Evolutionary conservation across 2,329 filamentous ascomycete genomes (phyloP).

Genomic region (Aspergillus brasiliensis): DNA sequence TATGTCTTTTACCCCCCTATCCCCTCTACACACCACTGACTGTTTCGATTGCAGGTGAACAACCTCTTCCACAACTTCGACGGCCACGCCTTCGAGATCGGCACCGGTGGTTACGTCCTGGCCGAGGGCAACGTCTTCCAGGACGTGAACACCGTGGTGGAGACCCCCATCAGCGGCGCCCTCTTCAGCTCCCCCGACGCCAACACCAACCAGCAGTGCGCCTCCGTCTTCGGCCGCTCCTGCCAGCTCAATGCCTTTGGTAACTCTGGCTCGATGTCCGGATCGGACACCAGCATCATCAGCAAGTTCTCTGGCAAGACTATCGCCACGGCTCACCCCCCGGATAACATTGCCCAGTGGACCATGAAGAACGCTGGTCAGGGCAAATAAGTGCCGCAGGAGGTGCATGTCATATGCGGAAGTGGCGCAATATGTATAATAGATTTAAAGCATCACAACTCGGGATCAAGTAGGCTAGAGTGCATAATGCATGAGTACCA

Average conservation of each 20-base stretch:
- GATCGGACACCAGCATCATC: slow-evolving; percentile 52
- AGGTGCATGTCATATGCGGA: no score
- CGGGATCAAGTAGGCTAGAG: no score
- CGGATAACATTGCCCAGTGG: slow-evolving; percentile 38
- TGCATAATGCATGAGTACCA: no score
- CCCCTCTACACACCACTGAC: neutral
- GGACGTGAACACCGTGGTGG: slow-evolving; percentile 51
- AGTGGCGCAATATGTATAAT: no score
- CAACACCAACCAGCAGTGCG: slow-evolving; percentile 47
- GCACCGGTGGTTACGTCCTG: slow-evolving; percentile 49
- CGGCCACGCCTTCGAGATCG: slow-evolving; percentile 61
- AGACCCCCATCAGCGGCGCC: slow-evolving; percentile 40
- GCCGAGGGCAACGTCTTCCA: slow-evolving; percentile 63
- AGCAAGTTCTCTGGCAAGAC: slow-evolving; percentile 56
- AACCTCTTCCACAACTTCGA: slow-evolving; percentile 61
- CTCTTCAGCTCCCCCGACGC: slow-evolving; percentile 43
- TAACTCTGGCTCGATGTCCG: slow-evolving; percentile 34
- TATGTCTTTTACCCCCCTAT: slow-evolving; percentile 11
- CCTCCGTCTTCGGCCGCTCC: slow-evolving; percentile 49
- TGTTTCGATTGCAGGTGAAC: slow-evolving; percentile 41
- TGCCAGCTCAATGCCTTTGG: slow-evolving; percentile 58
- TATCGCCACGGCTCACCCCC: slow-evolving; percentile 49
- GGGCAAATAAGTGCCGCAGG: slow-evolving; percentile 34
- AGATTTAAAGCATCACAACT: no score
- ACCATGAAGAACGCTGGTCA: slow-evolving; percentile 50